Conservation (phyloP, 225 moss, liverwort and hornwort genomes). For the Lunularia cruciata region DNA sequence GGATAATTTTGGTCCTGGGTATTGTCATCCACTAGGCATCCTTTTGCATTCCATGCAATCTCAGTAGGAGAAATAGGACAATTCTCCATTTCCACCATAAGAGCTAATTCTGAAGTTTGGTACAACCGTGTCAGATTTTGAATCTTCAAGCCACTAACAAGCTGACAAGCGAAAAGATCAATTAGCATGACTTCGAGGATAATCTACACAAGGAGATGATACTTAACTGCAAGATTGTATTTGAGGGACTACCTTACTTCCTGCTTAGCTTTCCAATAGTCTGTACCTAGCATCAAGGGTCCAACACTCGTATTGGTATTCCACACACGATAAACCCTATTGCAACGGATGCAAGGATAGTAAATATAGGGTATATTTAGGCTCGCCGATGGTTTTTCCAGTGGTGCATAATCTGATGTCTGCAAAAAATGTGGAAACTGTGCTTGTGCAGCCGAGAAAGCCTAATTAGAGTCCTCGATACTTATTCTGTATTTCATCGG, state of each 20-base stretch:
- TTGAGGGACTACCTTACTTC: not conserved
- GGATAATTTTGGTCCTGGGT: too few species aligned
- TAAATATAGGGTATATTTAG: conserved; percentile 57
- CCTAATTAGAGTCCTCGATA: conserved; percentile 61
- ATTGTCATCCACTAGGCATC: too few species aligned
- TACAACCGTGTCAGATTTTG: too few species aligned
- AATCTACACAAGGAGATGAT: not conserved
- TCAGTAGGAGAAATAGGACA: too few species aligned
- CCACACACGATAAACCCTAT: conserved; percentile 68
- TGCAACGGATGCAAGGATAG: conserved; percentile 47
- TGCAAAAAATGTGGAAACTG: conserved; percentile 84
- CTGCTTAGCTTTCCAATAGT: conserved; percentile 2
- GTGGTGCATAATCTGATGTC: conserved; percentile 71
- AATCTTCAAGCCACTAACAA: too few species aligned
- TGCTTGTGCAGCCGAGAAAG: conserved; percentile 93
- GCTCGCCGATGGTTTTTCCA: conserved; percentile 70
- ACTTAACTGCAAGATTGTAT: not conserved
- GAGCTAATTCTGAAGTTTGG: too few species aligned
- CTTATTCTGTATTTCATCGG: too few species aligned
- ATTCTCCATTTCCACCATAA: too few species aligned
- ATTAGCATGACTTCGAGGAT: not conserved
- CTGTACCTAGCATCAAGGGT: conserved; percentile 9
- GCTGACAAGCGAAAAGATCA: too few species aligned
- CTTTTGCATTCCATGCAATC: too few species aligned
- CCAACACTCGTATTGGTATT: conserved; percentile 51